A percentile compares a stretch with the other conserved stretches of the same genome.
Conservation (phyloP, 345 rosid species). For the Syzygium jambos region DNA sequence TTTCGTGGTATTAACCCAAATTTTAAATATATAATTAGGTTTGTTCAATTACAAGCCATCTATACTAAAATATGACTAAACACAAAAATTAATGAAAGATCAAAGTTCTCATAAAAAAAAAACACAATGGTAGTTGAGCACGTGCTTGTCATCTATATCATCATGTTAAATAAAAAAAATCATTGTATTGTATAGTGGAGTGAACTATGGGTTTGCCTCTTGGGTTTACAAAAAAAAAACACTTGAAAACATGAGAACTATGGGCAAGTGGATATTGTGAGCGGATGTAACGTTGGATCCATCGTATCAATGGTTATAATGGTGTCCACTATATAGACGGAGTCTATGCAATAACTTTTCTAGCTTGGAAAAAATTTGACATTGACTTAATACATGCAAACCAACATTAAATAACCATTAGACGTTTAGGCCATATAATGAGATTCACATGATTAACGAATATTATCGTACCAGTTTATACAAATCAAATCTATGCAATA, state of each 20-base stretch:
- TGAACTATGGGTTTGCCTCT: neutral
- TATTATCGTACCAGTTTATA: neutral
- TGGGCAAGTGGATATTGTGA: neutral
- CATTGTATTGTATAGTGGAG: neutral
- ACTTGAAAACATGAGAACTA: neutral
- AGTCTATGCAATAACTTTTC: neutral
- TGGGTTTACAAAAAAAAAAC: neutral
- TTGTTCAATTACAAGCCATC: neutral
- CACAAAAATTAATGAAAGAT: neutral
- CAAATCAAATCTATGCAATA: neutral
- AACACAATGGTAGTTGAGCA: neutral
- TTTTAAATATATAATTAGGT: neutral
- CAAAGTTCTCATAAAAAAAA: neutral
- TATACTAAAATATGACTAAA: neutral
- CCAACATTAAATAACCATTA: neutral
- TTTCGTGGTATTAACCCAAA: neutral
- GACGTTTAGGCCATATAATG: neutral
- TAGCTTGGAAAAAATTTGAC: neutral
- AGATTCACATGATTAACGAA: neutral
- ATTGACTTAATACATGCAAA: neutral
- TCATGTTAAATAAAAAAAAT: neutral
- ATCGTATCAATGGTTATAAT: accelerated
- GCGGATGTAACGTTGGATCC: neutral
- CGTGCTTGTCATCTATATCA: neutral
- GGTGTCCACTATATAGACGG: neutral